These are phyloP conservation scores for Parachaetomium inaequale DNA, from an alignment of 495 filamentous ascomycete genomes.

Conservation along the genomic window DNA sequence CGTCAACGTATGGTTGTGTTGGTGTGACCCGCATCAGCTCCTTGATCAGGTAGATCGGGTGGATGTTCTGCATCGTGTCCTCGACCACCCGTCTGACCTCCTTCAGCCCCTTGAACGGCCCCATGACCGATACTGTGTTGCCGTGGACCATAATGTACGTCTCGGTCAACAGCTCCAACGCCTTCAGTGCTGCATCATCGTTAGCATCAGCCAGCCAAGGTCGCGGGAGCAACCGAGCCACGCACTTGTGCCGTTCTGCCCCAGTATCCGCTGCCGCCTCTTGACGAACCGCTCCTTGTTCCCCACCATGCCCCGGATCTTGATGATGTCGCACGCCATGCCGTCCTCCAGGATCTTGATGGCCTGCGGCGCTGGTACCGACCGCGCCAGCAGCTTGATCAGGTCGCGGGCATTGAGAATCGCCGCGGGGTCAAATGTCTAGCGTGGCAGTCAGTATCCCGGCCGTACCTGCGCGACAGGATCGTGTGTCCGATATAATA, in stretches of 20 bases:
- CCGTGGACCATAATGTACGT: conserved; percentile 96
- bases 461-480: background rate
- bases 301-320: conserved; percentile 78
- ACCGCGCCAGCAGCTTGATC: conserved; percentile 86
- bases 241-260: conserved; percentile 45
- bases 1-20: background rate
- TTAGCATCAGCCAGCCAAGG: background rate
- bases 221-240: background rate
- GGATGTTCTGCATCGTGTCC: conserved; percentile 96
- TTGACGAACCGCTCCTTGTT: conserved; percentile 99
- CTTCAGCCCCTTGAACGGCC: conserved; percentile 86
- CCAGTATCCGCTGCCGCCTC: conserved; percentile 85
- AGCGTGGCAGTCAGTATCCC: background rate
- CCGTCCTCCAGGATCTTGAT: conserved; percentile 92
- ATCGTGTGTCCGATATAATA: background rate
- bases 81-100: conserved; percentile 86
- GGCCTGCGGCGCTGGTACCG: conserved; percentile 88
- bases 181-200: conserved; percentile 60
- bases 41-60: conserved; percentile 71
- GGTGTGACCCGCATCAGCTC: conserved; percentile 65
- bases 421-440: conserved; percentile 90
- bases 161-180: conserved; percentile 87
- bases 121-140: conserved; percentile 92
- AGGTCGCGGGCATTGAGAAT: conserved; percentile 94
- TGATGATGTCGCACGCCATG: conserved; percentile 87